Conservation (phyloP, 2,329 filamentous ascomycete species). For the Aureobasidium subglaciale region DNA sequence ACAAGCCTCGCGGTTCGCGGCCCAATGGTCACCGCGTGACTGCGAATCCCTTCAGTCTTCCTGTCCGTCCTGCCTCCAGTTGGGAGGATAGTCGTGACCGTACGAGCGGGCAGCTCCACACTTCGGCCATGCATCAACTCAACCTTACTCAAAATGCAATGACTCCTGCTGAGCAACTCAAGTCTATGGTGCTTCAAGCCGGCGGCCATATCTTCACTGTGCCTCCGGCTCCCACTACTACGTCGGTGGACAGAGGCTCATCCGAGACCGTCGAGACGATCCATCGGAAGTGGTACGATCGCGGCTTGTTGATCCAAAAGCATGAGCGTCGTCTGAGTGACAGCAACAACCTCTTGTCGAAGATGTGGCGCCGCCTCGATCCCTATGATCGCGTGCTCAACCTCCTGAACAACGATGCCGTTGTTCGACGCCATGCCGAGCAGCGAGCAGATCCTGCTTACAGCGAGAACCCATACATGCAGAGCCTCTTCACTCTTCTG, state of each 20-base stretch:
- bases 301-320: background rate
- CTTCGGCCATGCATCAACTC: background rate
- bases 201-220: too few relatives aligned
- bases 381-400: background rate
- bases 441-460: background rate
- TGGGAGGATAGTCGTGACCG: background rate
- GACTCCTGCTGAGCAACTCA: too few relatives aligned
- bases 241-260: too few relatives aligned
- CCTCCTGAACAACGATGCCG: background rate
- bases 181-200: too few relatives aligned
- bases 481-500: background rate
- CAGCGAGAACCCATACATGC: background rate
- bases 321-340: slow-evolving; percentile 7
- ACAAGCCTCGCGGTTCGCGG: background rate
- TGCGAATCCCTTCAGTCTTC: background rate
- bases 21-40: background rate
- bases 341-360: background rate
- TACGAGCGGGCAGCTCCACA: slow-evolving; percentile 3
- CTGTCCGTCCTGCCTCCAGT: background rate
- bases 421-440: background rate
- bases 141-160: too few relatives aligned
- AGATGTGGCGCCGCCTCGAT: slow-evolving; percentile 10
- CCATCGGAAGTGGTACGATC: slow-evolving; percentile 2
- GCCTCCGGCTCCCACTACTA: too few relatives aligned
- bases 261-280: background rate